Evolutionary conservation across 441 rosid species (phyloP).

Genomic region (Gossypium aridum): DNA sequence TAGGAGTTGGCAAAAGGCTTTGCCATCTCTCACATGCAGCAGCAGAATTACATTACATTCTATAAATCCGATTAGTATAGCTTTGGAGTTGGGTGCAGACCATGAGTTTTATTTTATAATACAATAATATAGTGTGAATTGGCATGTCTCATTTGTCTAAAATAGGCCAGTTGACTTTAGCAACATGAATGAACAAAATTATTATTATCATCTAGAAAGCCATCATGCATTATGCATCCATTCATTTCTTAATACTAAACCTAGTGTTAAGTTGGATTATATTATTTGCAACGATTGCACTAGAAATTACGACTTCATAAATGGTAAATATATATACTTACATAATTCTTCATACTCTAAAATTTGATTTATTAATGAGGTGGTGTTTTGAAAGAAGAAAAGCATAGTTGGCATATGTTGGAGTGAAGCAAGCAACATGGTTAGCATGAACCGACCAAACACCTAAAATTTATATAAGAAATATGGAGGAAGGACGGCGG

Average conservation of each 20-base stretch:
- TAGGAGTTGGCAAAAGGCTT: slow-evolving; percentile 14
- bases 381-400: background rate
- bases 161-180: background rate
- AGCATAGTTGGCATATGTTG: background rate
- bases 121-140: background rate
- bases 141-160: background rate
- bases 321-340: no score
- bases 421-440: slow-evolving; percentile 9
- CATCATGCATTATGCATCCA: background rate
- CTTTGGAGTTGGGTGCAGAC: background rate
- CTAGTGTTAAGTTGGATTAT: background rate
- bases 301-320: no score
- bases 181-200: background rate
- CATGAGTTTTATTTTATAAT: background rate
- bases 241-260: background rate
- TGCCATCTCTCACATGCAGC: background rate
- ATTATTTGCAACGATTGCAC: background rate
- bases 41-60: background rate
- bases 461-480: background rate
- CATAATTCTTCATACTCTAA: no score
- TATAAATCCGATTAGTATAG: background rate
- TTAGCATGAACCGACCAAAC: slow-evolving; percentile 7
- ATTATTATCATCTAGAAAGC: background rate
- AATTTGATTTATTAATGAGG: background rate
- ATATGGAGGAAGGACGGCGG: background rate